phyloP scores from a whole-genome alignment of 345 rosid species.

The Pugionium dolabratum region DNA sequence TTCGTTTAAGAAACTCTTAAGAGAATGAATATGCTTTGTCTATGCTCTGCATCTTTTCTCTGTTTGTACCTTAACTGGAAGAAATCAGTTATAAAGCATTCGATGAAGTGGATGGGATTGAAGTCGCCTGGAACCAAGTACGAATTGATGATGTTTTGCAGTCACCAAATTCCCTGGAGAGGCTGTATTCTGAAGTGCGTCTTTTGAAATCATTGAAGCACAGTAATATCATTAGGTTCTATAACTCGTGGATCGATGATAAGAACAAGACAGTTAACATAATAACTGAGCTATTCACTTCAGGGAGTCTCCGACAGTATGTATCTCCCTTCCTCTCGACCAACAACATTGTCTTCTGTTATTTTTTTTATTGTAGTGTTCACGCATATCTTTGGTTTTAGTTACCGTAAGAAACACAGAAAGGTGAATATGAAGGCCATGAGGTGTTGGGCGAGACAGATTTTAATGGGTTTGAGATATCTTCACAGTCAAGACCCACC shows the following conservation, averaged over 20 bases:
- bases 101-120: conserved; percentile 91
- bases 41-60: conserved; percentile 18
- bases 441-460: conserved; percentile 91
- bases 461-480: conserved; percentile 72
- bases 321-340: conserved; percentile 43
- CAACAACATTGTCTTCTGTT: conserved; percentile 12
- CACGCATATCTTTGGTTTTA: conserved; percentile 42
- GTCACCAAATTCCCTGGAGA: conserved; percentile 80
- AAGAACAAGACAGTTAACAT: conserved; percentile 87
- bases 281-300: conserved; percentile 89
- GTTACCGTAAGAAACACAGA: conserved; percentile 88
- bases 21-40: conserved; percentile 3
- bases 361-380: conserved; percentile 27
- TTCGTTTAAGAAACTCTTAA: background rate
- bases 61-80: conserved; percentile 40
- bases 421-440: conserved; percentile 83
- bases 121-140: conserved; percentile 99
- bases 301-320: conserved; percentile 91
- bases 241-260: conserved; percentile 93
- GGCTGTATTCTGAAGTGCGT: conserved; percentile 91
- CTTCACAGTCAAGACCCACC: conserved; percentile 85
- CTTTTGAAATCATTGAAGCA: conserved; percentile 84
- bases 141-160: conserved; percentile 86
- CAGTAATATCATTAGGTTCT: conserved; percentile 71
- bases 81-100: conserved; percentile 81